Conservation (phyloP, 768 basidiomycete genomes). For the Obba rivulosa region DNA sequence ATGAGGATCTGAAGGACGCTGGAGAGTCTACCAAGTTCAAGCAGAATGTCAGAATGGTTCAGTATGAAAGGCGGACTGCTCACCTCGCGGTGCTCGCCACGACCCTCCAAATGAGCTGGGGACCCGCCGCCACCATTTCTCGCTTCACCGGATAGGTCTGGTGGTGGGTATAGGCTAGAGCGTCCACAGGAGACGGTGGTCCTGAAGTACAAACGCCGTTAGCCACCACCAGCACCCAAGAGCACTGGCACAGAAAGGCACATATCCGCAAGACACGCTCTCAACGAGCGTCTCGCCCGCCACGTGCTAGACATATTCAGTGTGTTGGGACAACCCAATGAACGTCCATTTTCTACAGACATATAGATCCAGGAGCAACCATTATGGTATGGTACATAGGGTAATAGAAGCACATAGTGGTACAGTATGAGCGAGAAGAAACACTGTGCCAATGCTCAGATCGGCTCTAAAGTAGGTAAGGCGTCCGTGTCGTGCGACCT, state of each 20-base stretch:
- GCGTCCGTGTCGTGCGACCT: not conserved
- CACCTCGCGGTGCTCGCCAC: conserved; percentile 61
- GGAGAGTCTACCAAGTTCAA: conserved; percentile 45
- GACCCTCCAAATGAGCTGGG: conserved; percentile 65
- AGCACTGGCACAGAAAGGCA: too few relatives aligned
- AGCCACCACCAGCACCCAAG: too few relatives aligned
- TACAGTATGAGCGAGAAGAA: not conserved
- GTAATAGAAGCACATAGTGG: conserved; percentile 2
- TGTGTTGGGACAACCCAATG: too few relatives aligned
- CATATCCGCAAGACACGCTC: too few relatives aligned
- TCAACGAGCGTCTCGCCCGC: too few relatives aligned
- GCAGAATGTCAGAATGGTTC: conserved; percentile 3
- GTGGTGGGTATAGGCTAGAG: too few relatives aligned
- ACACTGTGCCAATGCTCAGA: not conserved
- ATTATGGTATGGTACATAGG: not conserved
- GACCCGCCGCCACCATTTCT: conserved; percentile 32
- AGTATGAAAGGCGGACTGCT: conserved; percentile 7
- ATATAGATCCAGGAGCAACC: not conserved
- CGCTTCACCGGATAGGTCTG: too few relatives aligned
- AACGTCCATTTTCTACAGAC: not conserved
- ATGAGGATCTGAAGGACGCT: conserved; percentile 78
- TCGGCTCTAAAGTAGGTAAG: conserved; percentile 5
- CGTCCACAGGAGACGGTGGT: too few relatives aligned
- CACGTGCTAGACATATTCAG: too few relatives aligned
- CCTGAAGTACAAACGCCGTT: too few relatives aligned